Percentiles rank a stretch among this genome's conserved stretches.
These are phyloP conservation scores for Tylopilus sp. DNA, from an alignment of 1,284 basidiomycete genomes.

Conservation along the genomic window DNA sequence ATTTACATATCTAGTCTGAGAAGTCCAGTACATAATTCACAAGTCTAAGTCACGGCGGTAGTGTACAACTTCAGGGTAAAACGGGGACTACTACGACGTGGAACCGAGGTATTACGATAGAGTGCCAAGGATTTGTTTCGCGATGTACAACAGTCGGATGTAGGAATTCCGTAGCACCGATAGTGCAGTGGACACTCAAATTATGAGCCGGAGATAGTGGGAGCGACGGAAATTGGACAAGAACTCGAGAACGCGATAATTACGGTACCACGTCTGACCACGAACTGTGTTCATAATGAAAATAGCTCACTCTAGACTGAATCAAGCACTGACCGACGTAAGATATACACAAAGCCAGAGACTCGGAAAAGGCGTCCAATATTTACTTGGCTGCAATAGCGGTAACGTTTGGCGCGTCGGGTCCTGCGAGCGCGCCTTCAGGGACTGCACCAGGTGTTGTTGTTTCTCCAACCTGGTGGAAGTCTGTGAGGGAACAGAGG, in stretches of 20 bases:
- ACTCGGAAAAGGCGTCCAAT: conserved; percentile 3
- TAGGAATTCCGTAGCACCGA: conserved; percentile 19
- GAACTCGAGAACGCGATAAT: conserved; percentile 16
- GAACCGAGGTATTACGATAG: conserved; percentile 20
- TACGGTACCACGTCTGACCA: conserved; percentile 27
- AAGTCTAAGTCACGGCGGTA: conserved; percentile 30
- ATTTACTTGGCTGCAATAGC: conserved; percentile 28
- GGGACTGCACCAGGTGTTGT: conserved; percentile 56
- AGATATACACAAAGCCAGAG: conserved; percentile 19
- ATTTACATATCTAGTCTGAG: conserved; percentile 18
- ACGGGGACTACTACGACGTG: conserved; percentile 7
- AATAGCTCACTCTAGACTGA: neutral
- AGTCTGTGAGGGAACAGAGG: conserved; percentile 58
- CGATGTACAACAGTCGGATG: conserved; percentile 15
- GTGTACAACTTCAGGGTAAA: conserved; percentile 20
- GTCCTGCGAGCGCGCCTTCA: conserved; percentile 74
- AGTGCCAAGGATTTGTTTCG: conserved; percentile 19
- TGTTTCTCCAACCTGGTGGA: conserved; percentile 78
- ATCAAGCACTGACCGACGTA: conserved; percentile 24
- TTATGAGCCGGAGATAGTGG: neutral
- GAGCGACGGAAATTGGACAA: conserved; percentile 17
- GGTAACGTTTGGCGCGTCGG: conserved; percentile 47
- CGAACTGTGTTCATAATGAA: conserved; percentile 19
- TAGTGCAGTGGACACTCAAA: conserved; percentile 9
- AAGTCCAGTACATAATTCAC: conserved; percentile 22